Evolutionary conservation across 805 yeast species (phyloP), one percentile per base, ranked within the genome.

Genomic region (Myxozyma neotropica): DNA sequence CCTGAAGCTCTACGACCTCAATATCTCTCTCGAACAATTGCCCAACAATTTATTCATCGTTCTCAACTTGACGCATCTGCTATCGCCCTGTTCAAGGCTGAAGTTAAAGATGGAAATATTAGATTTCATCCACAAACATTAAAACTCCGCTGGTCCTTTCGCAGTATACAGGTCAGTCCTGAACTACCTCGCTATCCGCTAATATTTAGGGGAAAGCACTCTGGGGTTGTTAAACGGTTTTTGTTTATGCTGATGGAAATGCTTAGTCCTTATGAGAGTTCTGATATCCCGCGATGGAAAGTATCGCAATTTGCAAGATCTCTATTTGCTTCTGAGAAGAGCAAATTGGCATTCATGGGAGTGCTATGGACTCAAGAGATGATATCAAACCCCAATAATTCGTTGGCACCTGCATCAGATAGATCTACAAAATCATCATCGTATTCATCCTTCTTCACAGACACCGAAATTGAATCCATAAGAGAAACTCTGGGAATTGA

Each of bases 1-100:
- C 72, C 72, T 12, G 44, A 51, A 19, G 62, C 63, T 19, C 36
- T 70, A 4, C 64, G 35, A 24, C 27, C 52, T 1, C 12, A 23
- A 23, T 48, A 21, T 10, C 33, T 48, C 13, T 17, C 52, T 12
- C 5, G 27, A 24, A 48, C 43, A 23, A 48, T 48, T 15, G 15
- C 27, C 19, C 31, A 26, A 3, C 52, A 48, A 24, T n/a, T 33
- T 6, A 8, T 48, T 10, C 52, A 48, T 17, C 29, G 52, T 31
- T 23, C 31, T 2, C 39, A 36, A 19, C 36, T 39, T 4, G 53
- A 38, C 10, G 17, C 13, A 4, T 15, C 46, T 10, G 40, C 39
- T 15, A 13, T 15, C 13, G 13, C 21, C 8, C 8, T 40, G 6
- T 17, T 40, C 31, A 36, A n/a, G 19, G 15, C 38, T 15, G 46